Conservation (phyloP, 768 basidiomycete species). For the Trametes coccinea region DNA sequence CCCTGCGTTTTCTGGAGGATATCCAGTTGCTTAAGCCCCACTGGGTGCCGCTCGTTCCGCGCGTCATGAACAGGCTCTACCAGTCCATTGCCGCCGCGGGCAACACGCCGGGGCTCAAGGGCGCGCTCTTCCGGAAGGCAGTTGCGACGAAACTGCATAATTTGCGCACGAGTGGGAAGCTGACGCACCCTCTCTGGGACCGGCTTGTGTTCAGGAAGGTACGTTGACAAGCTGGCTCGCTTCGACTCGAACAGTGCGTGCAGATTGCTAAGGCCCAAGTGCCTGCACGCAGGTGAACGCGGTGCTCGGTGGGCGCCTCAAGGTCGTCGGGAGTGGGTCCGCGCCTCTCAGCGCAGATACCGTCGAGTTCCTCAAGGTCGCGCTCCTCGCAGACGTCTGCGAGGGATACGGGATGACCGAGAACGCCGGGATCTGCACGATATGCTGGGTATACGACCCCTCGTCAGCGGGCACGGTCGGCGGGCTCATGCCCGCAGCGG, state of each 20-base stretch:
- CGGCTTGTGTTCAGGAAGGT: slow-evolving; percentile 91
- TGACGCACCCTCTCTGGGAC: slow-evolving; percentile 86
- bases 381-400: slow-evolving; percentile 68
- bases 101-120: slow-evolving; percentile 72
- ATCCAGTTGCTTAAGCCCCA: slow-evolving; percentile 81
- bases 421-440: slow-evolving; percentile 64
- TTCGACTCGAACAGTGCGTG: neutral
- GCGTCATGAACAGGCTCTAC: slow-evolving; percentile 85
- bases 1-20: slow-evolving; percentile 85
- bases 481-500: slow-evolving; percentile 67
- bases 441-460: slow-evolving; percentile 59
- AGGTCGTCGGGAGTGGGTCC: slow-evolving; percentile 72
- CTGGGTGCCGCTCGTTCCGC: slow-evolving; percentile 84
- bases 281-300: slow-evolving; percentile 58
- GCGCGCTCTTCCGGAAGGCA: slow-evolving; percentile 82
- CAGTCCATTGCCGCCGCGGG: slow-evolving; percentile 74
- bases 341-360: slow-evolving; percentile 87
- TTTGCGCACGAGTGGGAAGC: slow-evolving; percentile 64
- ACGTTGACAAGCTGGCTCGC: slow-evolving; percentile 10
- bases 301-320: slow-evolving; percentile 81
- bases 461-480: slow-evolving; percentile 78
- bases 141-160: slow-evolving; percentile 72
- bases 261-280: neutral
- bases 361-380: slow-evolving; percentile 87
- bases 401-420: slow-evolving; percentile 96